Evolutionary conservation across 129 eudicot species (phyloP), one percentile per base, ranked within the genome.

Genomic region (Calendula officinalis): DNA sequence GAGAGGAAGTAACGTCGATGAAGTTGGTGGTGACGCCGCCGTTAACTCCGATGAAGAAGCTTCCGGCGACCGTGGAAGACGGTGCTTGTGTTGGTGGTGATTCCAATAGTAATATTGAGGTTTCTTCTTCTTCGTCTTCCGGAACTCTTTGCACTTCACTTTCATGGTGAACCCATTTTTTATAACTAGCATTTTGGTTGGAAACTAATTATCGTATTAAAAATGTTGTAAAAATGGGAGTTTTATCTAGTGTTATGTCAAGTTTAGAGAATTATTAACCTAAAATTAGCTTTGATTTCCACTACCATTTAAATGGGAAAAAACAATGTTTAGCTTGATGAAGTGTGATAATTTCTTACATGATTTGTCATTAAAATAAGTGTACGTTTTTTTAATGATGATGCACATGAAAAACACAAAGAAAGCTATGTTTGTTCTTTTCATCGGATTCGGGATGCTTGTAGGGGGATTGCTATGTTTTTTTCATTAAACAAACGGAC

Each of bases 81-180:
- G 84, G 61, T 68, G 76, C 71, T 8, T 77, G 86, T 56, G 84
- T 54, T 22, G 75, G 60, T 9, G 75, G 61, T 2, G 76, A 78
- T 42, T 76, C 72, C 15, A 75, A 62, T 56, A 84, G 80, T 40
- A 76, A 74, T 8, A 78, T 65, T 44, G 77, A 58, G n/a, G 88
- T 65, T 42, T 56, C 62, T 40, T 79, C 84, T 46, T 65, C 95
- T 0, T 83, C 97, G 0, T 81, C 91, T 5, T 83, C 86, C 0
- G 83, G 77, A 35, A 76, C 97, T 44, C 95, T 86, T 38, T 64
- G 73, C 43, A 80, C 96, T 78, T 86, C 95, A 44, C 88, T 84
- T 46, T 82, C 91, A 42, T 86, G 95, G 91, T 90, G 87, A 83
- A 4, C 17, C 4, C 33, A 3, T 54, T 42, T 40, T 15, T 14